Conservation (phyloP, 2,329 filamentous ascomycete genomes). For the Aureobasidium namibiae region DNA sequence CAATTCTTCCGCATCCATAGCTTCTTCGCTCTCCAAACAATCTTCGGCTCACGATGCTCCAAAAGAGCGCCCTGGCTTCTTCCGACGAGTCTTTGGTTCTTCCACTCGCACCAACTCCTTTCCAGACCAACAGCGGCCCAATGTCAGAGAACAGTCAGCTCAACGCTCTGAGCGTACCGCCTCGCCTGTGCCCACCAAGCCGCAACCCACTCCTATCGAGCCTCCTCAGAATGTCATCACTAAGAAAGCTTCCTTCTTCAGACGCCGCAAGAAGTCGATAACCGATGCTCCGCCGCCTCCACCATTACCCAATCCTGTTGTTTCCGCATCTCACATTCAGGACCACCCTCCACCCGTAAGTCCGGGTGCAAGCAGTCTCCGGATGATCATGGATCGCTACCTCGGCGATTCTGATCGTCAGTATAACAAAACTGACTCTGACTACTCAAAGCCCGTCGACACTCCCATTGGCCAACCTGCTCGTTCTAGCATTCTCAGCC, state of each 20-base stretch:
- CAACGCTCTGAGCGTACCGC: background rate
- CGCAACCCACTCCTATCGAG: conserved; percentile 7
- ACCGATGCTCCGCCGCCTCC: conserved; percentile 59
- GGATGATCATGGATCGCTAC: conserved; percentile 82
- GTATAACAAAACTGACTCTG: background rate
- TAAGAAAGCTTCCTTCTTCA: conserved; percentile 92
- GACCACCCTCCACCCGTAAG: conserved; percentile 41
- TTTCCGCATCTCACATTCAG: conserved; percentile 20
- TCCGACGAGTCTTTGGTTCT: conserved; percentile 81
- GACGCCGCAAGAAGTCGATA: conserved; percentile 83
- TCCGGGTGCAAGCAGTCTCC: conserved; percentile 65
- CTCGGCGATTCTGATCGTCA: conserved; percentile 34
- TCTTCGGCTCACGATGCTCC: background rate
- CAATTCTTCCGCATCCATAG: conserved; percentile 27
- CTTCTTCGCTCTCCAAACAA: conserved; percentile 25
- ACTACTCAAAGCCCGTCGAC: background rate
- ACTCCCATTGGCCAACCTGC: conserved; percentile 17
- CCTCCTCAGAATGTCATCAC: conserved; percentile 42
- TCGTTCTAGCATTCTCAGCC: conserved; percentile 22
- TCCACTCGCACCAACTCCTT: conserved; percentile 43
- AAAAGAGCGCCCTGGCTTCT: conserved; percentile 71
- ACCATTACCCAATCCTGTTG: conserved; percentile 38
- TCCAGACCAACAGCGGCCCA: conserved; percentile 23
- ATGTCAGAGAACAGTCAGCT: conserved; percentile 8
- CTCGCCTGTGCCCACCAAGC: background rate